phyloP scores from a whole-genome alignment of 805 yeast species.

The Ogataea ganodermae region DNA sequence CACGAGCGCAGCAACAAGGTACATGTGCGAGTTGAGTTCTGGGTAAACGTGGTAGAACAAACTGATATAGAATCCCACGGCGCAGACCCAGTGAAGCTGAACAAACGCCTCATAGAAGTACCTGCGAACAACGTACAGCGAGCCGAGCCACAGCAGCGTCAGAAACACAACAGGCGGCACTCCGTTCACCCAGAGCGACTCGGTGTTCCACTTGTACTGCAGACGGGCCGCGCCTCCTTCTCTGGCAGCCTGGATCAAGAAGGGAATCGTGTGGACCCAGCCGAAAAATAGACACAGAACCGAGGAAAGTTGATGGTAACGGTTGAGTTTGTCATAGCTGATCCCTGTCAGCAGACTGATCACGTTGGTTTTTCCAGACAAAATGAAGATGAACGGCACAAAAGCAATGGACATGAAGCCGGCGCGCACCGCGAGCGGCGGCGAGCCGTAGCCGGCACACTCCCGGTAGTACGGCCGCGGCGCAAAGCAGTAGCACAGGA shows the following conservation, averaged over 20 bases:
- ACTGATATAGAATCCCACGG: slow-evolving; percentile 48
- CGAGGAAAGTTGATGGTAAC: slow-evolving; percentile 51
- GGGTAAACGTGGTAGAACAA: slow-evolving; percentile 47
- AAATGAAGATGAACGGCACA: slow-evolving; percentile 49
- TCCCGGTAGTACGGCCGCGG: slow-evolving; percentile 55
- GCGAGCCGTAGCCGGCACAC: slow-evolving; percentile 57
- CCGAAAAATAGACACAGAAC: slow-evolving; percentile 44
- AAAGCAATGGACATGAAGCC: slow-evolving; percentile 53
- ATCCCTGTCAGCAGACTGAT: slow-evolving; percentile 52
- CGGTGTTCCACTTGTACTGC: slow-evolving; percentile 24
- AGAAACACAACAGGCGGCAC: slow-evolving; percentile 50
- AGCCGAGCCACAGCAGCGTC: slow-evolving; percentile 43
- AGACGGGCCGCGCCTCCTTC: slow-evolving; percentile 52
- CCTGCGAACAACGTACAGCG: slow-evolving; percentile 43
- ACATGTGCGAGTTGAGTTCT: slow-evolving; percentile 39
- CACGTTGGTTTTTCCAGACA: slow-evolving; percentile 56
- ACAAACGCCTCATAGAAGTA: slow-evolving; percentile 48
- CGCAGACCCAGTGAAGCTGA: slow-evolving; percentile 56
- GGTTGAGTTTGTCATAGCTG: slow-evolving; percentile 55
- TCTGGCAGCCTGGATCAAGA: slow-evolving; percentile 41
- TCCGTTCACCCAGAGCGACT: slow-evolving; percentile 40
- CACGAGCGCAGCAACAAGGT: slow-evolving; percentile 52
- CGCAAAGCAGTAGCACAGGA: slow-evolving; percentile 36
- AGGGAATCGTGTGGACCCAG: slow-evolving; percentile 53
- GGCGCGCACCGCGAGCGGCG: slow-evolving; percentile 57